Percentiles rank a stretch among this genome's conserved stretches.
phyloP scores from a whole-genome alignment of 306 rosid genomes.

The Herpetospermum pedunculosum region DNA sequence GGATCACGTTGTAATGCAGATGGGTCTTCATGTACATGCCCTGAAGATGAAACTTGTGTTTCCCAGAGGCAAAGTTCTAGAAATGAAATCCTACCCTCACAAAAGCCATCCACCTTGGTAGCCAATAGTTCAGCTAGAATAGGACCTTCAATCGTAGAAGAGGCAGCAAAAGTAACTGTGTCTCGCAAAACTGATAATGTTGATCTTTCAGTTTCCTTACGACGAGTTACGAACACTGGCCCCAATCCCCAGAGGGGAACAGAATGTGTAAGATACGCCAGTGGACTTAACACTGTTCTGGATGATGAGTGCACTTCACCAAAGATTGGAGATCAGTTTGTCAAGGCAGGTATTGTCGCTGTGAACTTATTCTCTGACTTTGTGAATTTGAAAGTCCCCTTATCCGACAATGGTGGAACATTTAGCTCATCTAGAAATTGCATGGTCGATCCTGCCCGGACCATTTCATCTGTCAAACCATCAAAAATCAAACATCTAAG shows the following conservation, averaged over 20 bases:
- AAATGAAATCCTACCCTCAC: constrained; percentile 29
- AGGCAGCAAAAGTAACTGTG: constrained; percentile 22
- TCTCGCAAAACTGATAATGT: constrained; percentile 28
- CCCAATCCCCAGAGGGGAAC: constrained; percentile 31
- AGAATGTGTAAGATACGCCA: constrained; percentile 36
- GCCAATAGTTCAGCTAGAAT: constrained; percentile 28
- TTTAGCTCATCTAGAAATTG: constrained; percentile 32
- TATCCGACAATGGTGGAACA: constrained; percentile 51
- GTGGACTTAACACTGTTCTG: constrained; percentile 26
- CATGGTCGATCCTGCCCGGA: constrained; percentile 56
- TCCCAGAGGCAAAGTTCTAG: constrained; percentile 39
- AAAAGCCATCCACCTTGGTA: constrained; percentile 36
- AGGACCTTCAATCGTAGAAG: constrained; percentile 30
- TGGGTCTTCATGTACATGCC: constrained; percentile 66
- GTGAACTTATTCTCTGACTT: constrained; percentile 68
- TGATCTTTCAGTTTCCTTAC: constrained; percentile 21
- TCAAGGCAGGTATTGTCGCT: constrained; percentile 67
- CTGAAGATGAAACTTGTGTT: constrained; percentile 71
- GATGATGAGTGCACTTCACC: constrained; percentile 25
- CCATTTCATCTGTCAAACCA: constrained; percentile 38
- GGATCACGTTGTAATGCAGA: constrained; percentile 66
- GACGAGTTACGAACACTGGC: constrained; percentile 20
- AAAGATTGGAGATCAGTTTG: constrained; percentile 48
- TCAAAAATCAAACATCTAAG: constrained; percentile 49
- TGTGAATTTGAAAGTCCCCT: constrained; percentile 49